These are phyloP conservation scores for Cladosporium halotolerans DNA, from an alignment of 2,329 filamentous ascomycete genomes.

Conservation along the genomic window DNA sequence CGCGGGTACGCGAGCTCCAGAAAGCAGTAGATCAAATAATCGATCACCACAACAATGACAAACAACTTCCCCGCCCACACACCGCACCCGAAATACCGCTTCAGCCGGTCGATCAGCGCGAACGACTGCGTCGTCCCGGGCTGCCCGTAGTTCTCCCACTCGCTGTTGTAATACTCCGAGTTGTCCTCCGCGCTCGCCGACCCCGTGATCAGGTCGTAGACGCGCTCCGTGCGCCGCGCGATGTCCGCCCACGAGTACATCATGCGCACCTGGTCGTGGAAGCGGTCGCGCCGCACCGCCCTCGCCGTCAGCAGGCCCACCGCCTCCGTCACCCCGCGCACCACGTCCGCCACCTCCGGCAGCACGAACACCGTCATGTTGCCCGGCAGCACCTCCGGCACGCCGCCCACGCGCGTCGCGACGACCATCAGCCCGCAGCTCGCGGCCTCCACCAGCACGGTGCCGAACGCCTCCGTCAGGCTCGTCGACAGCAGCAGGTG, in stretches of 20 bases:
- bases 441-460: conserved; percentile 94
- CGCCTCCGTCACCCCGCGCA: conserved; percentile 79
- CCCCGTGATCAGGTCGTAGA: conserved; percentile 89
- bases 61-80: conserved; percentile 98
- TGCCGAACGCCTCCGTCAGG: conserved; percentile 93
- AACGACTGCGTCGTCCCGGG: conserved; percentile 58
- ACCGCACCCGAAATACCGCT: conserved; percentile 94
- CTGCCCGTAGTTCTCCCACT: conserved; percentile 54
- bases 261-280: conserved; percentile 93
- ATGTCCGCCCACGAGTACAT: conserved; percentile 99
- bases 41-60: conserved; percentile 86
- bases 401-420: conserved; percentile 91
- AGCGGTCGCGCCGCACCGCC: conserved; percentile 75
- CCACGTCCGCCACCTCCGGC: conserved; percentile 91
- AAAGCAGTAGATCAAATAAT: conserved; percentile 84
- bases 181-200: conserved; percentile 59
- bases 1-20: conserved; percentile 83
- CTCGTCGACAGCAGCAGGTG: conserved; percentile 96
- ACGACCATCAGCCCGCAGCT: conserved; percentile 95
- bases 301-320: conserved; percentile 82
- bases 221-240: conserved; percentile 83
- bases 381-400: conserved; percentile 87
- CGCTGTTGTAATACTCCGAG: conserved; percentile 79
- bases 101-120: conserved; percentile 86
- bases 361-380: conserved; percentile 98